Percentiles rank a stretch among this genome's conserved stretches.
These are phyloP conservation scores for Phytopythium helicoides DNA, from an alignment of 352 stramenopile species.

Conservation along the genomic window DNA sequence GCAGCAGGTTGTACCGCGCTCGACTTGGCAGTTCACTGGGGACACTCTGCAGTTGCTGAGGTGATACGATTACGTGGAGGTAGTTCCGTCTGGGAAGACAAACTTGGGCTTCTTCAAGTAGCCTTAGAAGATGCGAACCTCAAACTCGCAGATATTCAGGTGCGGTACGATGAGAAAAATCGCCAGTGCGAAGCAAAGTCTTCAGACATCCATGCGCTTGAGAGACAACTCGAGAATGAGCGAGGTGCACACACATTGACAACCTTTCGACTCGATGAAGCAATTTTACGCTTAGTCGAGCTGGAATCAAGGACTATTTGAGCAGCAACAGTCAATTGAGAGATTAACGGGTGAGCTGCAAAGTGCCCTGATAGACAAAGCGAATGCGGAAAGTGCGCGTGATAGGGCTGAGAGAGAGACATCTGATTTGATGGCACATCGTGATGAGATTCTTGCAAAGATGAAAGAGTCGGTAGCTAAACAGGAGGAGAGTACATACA, in stretches of 20 bases:
- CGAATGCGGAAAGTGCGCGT: constrained; percentile 23
- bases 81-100: constrained; percentile 73
- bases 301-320: constrained; percentile 7
- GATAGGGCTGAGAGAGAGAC: constrained; percentile 24
- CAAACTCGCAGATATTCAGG: constrained; percentile 6
- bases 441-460: constrained; percentile 39
- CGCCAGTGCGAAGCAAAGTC: constrained; percentile 11
- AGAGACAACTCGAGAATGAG: constrained; percentile 45
- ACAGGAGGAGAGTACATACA: constrained; percentile 33
- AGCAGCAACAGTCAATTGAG: constrained; percentile 4
- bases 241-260: constrained; percentile 26
- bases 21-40: constrained; percentile 73
- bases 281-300: constrained; percentile 5
- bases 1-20: constrained; percentile 62
- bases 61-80: constrained; percentile 63
- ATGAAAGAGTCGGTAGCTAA: constrained; percentile 51
- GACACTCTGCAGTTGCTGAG: constrained; percentile 65
- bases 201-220: constrained; percentile 30
- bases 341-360: constrained; percentile 23
- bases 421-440: constrained; percentile 32
- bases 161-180: constrained; percentile 23
- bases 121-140: constrained; percentile 55
- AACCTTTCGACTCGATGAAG: constrained; percentile 9
- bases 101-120: constrained; percentile 62
- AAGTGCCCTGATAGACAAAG: constrained; percentile 23